Base-by-base conservation (phyloP, 495 filamentous ascomycete species). In the Penicillium roqueforti region DNA sequence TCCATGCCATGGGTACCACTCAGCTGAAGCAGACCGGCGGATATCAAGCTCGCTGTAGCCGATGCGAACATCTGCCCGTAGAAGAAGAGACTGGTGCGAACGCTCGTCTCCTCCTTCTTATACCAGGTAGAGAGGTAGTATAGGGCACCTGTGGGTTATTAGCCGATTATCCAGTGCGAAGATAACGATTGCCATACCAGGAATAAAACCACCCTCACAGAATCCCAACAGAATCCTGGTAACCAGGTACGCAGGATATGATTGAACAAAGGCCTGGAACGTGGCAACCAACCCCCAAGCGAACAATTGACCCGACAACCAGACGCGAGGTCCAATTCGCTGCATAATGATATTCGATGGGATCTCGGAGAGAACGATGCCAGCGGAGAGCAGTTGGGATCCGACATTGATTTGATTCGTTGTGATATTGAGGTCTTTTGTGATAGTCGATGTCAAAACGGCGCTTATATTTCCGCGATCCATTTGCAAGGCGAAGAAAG, bases 111-210 rank as follows among this genome's bases (percentile, higher is more conserved):
- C 6, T 75, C 72, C 14, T 68, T 74, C 62, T 80, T 83, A 56
- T 84, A 85, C 80, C 81, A 84, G 6, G 75, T 76, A 0, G 81
- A 81, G 22, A 84, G 70, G 22, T 80, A 82, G 44, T 79, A 85
- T 1, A 85, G 65, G 4, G 77, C 75, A 22, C 85, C 88, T 40
- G 29, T 3, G 14, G 16, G 83, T 80, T 54, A 81, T 85, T 7
- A 47, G 20, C 18, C 10, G 22, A 7, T 7, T 1, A 4, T 9
- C 25, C 11, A 87, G 62, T 2, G 6, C 6, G 7, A 16, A 8
- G 4, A 13, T 36, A 6, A 1, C 6, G 9, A 26, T 26, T 1
- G 0, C 11, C 32, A 2, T 54, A 71, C 76, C 80, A 11, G 82
- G 82, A 51, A 84, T 83, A 56, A 83, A 85, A 1, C 81, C 82